Percentiles rank a stretch among this genome's conserved stretches.
Conservation (phyloP, 2,329 filamentous ascomycete genomes). For the Colletotrichum melonis region DNA sequence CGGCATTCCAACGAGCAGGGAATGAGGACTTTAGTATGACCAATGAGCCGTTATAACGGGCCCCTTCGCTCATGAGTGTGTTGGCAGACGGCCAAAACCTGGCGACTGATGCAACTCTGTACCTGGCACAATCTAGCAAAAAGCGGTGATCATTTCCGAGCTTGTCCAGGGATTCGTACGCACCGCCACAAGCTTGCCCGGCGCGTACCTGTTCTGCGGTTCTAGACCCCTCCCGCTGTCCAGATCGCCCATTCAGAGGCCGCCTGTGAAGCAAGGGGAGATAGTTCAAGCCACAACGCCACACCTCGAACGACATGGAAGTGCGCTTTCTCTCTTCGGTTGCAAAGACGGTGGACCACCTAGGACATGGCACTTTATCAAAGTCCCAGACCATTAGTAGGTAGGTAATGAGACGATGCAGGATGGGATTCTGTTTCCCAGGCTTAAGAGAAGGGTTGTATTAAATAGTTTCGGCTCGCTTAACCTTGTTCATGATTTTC, state of each 20-base stretch:
- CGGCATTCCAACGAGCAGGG: not conserved
- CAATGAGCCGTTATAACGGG: slow-evolving; percentile 13
- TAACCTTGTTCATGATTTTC: not conserved
- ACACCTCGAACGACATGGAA: slow-evolving; percentile 2
- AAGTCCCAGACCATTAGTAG: slow-evolving; percentile 24
- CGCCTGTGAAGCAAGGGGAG: not conserved
- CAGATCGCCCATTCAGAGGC: slow-evolving; percentile 8
- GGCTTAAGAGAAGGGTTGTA: slow-evolving; percentile 6
- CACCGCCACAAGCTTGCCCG: slow-evolving; percentile 27
- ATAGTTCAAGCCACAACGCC: slow-evolving; percentile 14
- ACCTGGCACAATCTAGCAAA: slow-evolving; percentile 13
- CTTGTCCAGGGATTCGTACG: slow-evolving; percentile 18
- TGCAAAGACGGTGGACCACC: not conserved
- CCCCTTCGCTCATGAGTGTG: slow-evolving; percentile 3
- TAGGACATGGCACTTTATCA: slow-evolving; percentile 13
- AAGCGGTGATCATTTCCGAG: slow-evolving; percentile 35
- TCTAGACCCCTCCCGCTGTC: slow-evolving; percentile 14
- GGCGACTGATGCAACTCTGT: slow-evolving; percentile 24
- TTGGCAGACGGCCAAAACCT: not conserved
- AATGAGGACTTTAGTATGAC: not conserved
- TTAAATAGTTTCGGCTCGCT: slow-evolving; percentile 8
- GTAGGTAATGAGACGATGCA: slow-evolving; percentile 1
- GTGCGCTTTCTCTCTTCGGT: not conserved
- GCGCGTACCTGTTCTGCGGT: slow-evolving; percentile 8
- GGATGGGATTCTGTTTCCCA: slow-evolving; percentile 10